Conservation (phyloP, 2,329 filamentous ascomycete genomes). For the Aspergillus melleus region DNA sequence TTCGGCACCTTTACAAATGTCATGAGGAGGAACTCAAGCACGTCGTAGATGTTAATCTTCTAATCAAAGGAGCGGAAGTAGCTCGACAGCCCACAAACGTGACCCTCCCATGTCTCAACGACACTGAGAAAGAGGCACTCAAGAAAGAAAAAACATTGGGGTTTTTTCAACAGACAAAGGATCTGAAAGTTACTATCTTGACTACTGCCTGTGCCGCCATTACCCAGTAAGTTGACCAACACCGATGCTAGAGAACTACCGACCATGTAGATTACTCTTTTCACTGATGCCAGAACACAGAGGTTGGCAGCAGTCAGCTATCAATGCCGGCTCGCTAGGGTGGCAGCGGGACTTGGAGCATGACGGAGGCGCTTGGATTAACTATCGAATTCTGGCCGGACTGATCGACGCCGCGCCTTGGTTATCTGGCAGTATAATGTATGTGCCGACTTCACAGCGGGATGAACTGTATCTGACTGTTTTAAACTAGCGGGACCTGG, state of each 20-base stretch:
- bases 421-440: constrained; percentile 20
- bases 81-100: no score
- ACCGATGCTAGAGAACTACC: no score
- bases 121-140: no score
- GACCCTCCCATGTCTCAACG: no score
- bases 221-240: constrained; percentile 20
- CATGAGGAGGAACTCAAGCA: not conserved
- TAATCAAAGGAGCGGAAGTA: constrained; percentile 11
- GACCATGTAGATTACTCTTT: no score
- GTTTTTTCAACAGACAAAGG: no score
- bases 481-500: constrained; percentile 21
- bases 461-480: no score
- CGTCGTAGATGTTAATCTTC: constrained; percentile 5
- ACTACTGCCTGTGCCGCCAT: constrained; percentile 26
- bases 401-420: constrained; percentile 19
- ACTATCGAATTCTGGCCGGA: not conserved
- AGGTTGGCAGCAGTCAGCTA: constrained; percentile 27
- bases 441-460: no score
- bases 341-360: not conserved
- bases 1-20: constrained; percentile 5
- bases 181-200: constrained; percentile 21
- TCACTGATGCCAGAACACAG: constrained; percentile 1
- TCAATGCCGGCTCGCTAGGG: constrained; percentile 16
- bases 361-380: not conserved
- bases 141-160: no score